These are phyloP conservation scores for Cladorrhinum sp. DNA, from an alignment of 2,329 filamentous ascomycete genomes.

Conservation along the genomic window DNA sequence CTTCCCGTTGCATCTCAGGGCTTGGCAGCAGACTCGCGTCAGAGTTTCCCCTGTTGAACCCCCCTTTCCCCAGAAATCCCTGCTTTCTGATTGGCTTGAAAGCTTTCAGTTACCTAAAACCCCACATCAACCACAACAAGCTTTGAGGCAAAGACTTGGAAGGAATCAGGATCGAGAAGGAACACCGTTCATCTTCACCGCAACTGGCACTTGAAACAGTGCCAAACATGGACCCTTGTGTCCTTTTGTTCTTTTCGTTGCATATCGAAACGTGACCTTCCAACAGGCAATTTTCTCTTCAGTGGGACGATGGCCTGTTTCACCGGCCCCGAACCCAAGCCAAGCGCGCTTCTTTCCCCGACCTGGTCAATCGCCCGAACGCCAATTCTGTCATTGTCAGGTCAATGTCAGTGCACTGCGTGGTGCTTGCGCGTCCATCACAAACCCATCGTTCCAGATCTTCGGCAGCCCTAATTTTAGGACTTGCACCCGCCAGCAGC, in stretches of 20 bases:
- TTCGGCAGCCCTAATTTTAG: neutral
- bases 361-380: neutral
- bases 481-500: no score
- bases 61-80: neutral
- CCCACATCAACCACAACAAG: neutral
- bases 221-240: neutral
- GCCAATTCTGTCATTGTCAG: neutral
- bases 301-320: neutral
- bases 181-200: neutral
- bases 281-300: neutral
- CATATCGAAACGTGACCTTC: neutral
- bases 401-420: neutral
- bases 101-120: neutral
- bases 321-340: neutral
- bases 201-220: neutral
- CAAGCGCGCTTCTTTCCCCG: neutral
- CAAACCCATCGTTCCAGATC: neutral
- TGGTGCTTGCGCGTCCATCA: neutral
- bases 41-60: neutral
- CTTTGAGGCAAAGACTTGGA: neutral
- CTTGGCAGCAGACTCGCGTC: neutral
- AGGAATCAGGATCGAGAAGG: neutral
- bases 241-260: neutral
- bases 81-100: neutral
- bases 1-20: neutral